Conservation (phyloP, 306 rosid genomes). For the Argentina anserina region DNA sequence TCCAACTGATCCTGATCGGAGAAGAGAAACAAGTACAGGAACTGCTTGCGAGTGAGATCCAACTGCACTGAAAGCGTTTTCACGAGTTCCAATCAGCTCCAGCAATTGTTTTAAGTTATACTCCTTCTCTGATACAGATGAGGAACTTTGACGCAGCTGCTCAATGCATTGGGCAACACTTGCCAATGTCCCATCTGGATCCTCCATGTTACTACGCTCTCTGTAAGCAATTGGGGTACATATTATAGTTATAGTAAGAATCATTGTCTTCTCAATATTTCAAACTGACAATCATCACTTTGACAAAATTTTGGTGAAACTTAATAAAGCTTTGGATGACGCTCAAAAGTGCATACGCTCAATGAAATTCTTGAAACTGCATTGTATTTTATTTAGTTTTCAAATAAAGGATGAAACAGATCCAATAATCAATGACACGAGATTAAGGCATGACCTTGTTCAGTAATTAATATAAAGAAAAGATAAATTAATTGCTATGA, state of each 20-base stretch:
- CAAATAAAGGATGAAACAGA: neutral
- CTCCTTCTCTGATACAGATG: constrained; percentile 82
- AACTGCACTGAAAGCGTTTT: constrained; percentile 96
- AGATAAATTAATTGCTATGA: neutral
- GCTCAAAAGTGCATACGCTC: neutral
- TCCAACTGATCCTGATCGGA: constrained; percentile 82
- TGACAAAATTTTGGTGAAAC: neutral
- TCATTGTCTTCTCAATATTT: neutral
- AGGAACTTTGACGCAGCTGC: constrained; percentile 87
- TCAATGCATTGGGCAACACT: constrained; percentile 99
- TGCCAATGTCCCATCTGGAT: constrained; percentile 96
- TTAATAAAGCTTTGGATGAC: neutral
- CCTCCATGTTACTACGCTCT: constrained; percentile 97
- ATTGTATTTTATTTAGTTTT: neutral
- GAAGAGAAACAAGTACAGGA: constrained; percentile 99
- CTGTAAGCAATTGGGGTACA: constrained; percentile 46
- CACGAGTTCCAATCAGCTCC: constrained; percentile 86
- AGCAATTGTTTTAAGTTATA: constrained; percentile 75
- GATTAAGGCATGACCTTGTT: neutral
- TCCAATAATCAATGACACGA: neutral
- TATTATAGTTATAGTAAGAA: constrained; percentile 18
- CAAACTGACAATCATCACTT: neutral
- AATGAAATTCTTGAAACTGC: neutral
- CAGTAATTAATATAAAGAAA: neutral
- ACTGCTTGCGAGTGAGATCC: constrained; percentile 99